Evolutionary conservation across 345 rosid species (phyloP).

Genomic region (Salix caprea): DNA sequence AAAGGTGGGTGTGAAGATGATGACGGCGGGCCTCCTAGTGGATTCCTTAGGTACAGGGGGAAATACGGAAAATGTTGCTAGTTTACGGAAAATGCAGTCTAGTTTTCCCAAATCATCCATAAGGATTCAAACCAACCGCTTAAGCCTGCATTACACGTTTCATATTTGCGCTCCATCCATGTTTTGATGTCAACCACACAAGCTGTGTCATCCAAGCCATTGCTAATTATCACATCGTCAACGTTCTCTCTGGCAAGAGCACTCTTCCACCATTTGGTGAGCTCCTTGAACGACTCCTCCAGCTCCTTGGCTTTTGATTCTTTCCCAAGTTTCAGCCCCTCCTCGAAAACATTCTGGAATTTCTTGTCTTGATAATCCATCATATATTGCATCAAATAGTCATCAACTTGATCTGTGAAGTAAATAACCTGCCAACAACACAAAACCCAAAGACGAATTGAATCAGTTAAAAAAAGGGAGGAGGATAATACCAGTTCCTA

Average conservation of each 20-base stretch:
- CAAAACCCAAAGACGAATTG: background rate
- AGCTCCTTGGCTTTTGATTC: conserved; percentile 75
- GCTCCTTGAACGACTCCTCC: conserved; percentile 87
- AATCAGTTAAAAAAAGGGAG: background rate
- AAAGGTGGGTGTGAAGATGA: background rate
- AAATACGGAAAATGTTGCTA: too few species aligned
- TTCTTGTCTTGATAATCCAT: conserved; percentile 94
- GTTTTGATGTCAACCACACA: conserved; percentile 91
- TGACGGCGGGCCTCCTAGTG: background rate
- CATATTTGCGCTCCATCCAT: conserved; percentile 98
- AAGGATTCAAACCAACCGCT: too few species aligned
- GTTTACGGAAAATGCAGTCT: too few species aligned
- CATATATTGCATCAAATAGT: conserved; percentile 95
- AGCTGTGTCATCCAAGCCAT: conserved; percentile 84
- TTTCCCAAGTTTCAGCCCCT: conserved; percentile 84
- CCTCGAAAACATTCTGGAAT: conserved; percentile 95
- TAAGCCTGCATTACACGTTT: too few species aligned
- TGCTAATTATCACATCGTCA: conserved; percentile 89
- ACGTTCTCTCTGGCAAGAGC: conserved; percentile 72
- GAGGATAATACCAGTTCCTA: background rate
- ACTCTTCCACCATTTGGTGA: conserved; percentile 93
- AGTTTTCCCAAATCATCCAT: too few species aligned
- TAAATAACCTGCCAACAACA: conserved; percentile 66
- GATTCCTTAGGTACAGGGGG: too few species aligned
- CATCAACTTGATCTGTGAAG: conserved; percentile 97